Conservation (phyloP, 2,329 filamentous ascomycete genomes). For the Exophiala sp. region DNA sequence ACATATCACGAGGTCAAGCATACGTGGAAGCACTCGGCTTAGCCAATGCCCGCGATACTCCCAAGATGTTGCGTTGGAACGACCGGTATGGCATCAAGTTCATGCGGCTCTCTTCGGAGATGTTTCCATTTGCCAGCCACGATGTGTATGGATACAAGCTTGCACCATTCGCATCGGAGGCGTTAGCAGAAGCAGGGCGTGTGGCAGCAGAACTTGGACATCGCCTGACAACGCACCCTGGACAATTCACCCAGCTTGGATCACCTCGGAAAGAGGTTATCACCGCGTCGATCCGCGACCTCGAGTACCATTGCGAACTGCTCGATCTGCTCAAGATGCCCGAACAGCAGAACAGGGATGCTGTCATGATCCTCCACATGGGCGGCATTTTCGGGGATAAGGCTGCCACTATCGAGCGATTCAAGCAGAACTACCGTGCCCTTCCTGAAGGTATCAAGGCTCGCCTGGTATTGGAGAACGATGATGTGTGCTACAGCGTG, state of each 20-base stretch:
- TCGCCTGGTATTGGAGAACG: slow-evolving; percentile 85
- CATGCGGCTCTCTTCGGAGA: slow-evolving; percentile 86
- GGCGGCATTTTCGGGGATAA: slow-evolving; percentile 90
- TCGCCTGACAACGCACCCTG: slow-evolving; percentile 83
- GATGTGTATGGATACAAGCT: slow-evolving; percentile 81
- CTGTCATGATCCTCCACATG: slow-evolving; percentile 93
- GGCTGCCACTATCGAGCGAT: slow-evolving; percentile 70
- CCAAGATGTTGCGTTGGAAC: slow-evolving; percentile 88
- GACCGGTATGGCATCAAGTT: slow-evolving; percentile 89
- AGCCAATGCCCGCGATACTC: slow-evolving; percentile 76
- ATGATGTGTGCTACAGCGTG: slow-evolving; percentile 89
- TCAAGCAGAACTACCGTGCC: slow-evolving; percentile 67
- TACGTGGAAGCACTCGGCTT: slow-evolving; percentile 76
- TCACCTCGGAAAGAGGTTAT: slow-evolving; percentile 78
- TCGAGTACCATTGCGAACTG: slow-evolving; percentile 86
- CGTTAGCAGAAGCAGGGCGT: slow-evolving; percentile 70
- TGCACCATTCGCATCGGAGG: slow-evolving; percentile 75
- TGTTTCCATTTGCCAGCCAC: slow-evolving; percentile 96
- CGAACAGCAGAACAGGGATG: slow-evolving; percentile 74
- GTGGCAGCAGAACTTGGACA: slow-evolving; percentile 77
- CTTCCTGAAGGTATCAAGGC: slow-evolving; percentile 70
- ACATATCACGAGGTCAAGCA: slow-evolving; percentile 62
- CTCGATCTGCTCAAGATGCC: slow-evolving; percentile 72
- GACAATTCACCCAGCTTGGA: slow-evolving; percentile 88
- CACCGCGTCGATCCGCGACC: slow-evolving; percentile 70